Percentiles rank a stretch among this genome's conserved stretches.
These are phyloP conservation scores for Botrytis elliptica DNA, from an alignment of 2,329 filamentous ascomycete genomes.

Conservation along the genomic window DNA sequence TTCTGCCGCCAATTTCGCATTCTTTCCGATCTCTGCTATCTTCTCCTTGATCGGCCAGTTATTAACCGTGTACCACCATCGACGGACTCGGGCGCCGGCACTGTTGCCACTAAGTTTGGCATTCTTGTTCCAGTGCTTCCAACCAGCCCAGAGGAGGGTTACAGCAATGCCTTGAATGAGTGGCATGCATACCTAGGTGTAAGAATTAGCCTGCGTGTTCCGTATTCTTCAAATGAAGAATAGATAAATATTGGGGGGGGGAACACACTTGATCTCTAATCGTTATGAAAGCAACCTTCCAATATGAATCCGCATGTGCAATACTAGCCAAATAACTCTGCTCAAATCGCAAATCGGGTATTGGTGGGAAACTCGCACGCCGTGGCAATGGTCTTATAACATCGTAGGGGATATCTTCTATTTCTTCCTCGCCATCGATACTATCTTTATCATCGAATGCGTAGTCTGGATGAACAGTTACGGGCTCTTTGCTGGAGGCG, in stretches of 20 bases:
- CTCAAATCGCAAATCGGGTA: conserved; percentile 93
- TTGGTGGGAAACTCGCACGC: conserved; percentile 55
- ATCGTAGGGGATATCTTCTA: conserved; percentile 68
- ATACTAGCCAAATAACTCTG: conserved; percentile 97
- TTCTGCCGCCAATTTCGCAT: conserved; percentile 41
- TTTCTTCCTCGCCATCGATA: conserved; percentile 45
- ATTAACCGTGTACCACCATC: conserved; percentile 96
- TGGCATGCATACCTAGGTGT: conserved; percentile 72
- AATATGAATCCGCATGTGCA: conserved; percentile 73
- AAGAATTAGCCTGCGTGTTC: conserved; percentile 18
- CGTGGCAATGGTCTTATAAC: conserved; percentile 57
- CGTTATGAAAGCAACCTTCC: conserved; percentile 80
- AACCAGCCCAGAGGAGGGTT: conserved; percentile 80
- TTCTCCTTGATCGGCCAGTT: conserved; percentile 71
- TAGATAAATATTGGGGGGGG: not conserved
- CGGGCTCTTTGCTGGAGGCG: conserved; percentile 64
- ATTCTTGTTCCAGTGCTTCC: conserved; percentile 84
- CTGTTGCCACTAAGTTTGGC: conserved; percentile 74
- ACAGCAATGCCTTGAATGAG: conserved; percentile 86
- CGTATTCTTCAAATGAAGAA: not conserved
- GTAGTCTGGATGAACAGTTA: conserved; percentile 44
- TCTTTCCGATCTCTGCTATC: conserved; percentile 27
- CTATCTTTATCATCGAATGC: conserved; percentile 43
- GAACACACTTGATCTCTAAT: conserved; percentile 75
- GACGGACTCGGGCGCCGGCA: conserved; percentile 71